Evolutionary conservation across 257 asterid species (phyloP).

Genomic region (Avicennia marina): DNA sequence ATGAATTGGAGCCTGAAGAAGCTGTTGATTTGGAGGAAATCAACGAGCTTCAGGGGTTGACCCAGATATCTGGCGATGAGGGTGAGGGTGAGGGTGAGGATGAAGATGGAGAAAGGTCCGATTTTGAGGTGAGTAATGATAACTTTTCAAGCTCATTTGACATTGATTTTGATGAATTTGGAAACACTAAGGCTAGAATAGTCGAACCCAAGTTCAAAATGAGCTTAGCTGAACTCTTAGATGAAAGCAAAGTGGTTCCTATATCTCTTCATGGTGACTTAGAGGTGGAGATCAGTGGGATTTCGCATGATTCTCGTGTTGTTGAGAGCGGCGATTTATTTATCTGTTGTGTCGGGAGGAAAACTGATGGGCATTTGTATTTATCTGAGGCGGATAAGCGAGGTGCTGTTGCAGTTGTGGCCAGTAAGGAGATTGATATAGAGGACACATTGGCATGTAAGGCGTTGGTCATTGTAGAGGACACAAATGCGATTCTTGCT

Average conservation of each 20-base stretch:
- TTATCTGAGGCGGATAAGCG: conserved; percentile 89
- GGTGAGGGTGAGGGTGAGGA: conserved; percentile 45
- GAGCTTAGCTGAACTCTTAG: conserved; percentile 86
- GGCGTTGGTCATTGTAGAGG: conserved; percentile 88
- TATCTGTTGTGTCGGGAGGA: conserved; percentile 74
- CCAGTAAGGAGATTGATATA: conserved; percentile 83
- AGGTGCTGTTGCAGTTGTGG: conserved; percentile 92
- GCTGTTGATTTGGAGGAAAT: conserved; percentile 89
- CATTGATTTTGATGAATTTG: conserved; percentile 74
- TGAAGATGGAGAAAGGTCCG: conserved; percentile 36
- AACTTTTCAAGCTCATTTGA: conserved; percentile 52
- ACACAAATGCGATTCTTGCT: conserved; percentile 64
- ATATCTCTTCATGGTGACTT: conserved; percentile 71
- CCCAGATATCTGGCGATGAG: conserved; percentile 36
- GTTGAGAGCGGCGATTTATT: conserved; percentile 87
- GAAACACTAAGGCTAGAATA: conserved; percentile 58
- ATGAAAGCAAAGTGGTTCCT: conserved; percentile 87
- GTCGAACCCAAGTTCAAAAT: conserved; percentile 76
- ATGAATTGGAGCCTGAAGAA: conserved; percentile 87
- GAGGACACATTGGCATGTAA: conserved; percentile 83
- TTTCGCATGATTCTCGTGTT: conserved; percentile 85
- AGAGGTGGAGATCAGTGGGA: conserved; percentile 70
- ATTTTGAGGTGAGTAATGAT: conserved; percentile 54
- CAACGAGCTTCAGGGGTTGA: conserved; percentile 57
- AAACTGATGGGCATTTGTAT: conserved; percentile 64